Evolutionary conservation across 257 asterid species (phyloP).

Genomic region (Jasminum sambac): DNA sequence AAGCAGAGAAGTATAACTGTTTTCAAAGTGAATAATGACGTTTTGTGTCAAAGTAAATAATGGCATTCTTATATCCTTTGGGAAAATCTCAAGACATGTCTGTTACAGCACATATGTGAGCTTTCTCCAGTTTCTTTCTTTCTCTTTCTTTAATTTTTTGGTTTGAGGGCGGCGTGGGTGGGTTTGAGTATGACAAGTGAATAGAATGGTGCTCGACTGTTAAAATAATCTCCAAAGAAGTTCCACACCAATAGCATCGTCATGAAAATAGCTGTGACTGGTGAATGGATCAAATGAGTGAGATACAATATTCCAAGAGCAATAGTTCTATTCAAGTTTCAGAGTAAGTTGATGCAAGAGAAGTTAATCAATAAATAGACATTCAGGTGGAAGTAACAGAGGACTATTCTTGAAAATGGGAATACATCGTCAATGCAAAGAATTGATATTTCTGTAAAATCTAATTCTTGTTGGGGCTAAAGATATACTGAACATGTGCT

Average conservation of each 20-base stretch:
- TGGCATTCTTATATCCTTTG: too few species aligned
- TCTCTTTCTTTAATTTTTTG: too few species aligned
- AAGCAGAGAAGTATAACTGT: slow-evolving; percentile 1
- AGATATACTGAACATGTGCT: not conserved
- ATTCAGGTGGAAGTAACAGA: slow-evolving; percentile 16
- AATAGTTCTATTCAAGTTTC: slow-evolving; percentile 9
- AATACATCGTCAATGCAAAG: not conserved
- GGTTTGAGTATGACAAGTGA: too few species aligned
- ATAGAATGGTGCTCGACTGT: not conserved
- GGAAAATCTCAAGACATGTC: not conserved
- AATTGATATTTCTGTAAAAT: not conserved
- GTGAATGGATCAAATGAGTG: not conserved
- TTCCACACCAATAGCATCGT: slow-evolving; percentile 9
- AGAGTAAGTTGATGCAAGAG: slow-evolving; percentile 12
- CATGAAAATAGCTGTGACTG: not conserved
- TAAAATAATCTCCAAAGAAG: slow-evolving; percentile 4
- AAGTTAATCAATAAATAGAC: not conserved
- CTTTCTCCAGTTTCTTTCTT: too few species aligned
- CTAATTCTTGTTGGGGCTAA: not conserved
- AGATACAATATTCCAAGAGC: not conserved
- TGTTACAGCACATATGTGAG: not conserved
- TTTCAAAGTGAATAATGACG: not conserved
- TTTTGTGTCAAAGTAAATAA: not conserved
- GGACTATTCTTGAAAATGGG: slow-evolving; percentile 7
- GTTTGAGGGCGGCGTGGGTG: too few species aligned